Evolutionary conservation across 176 grass and related monocot species (phyloP), one percentile per base, ranked within the genome.

Genomic region (Bolboschoenus planiculmis): DNA sequence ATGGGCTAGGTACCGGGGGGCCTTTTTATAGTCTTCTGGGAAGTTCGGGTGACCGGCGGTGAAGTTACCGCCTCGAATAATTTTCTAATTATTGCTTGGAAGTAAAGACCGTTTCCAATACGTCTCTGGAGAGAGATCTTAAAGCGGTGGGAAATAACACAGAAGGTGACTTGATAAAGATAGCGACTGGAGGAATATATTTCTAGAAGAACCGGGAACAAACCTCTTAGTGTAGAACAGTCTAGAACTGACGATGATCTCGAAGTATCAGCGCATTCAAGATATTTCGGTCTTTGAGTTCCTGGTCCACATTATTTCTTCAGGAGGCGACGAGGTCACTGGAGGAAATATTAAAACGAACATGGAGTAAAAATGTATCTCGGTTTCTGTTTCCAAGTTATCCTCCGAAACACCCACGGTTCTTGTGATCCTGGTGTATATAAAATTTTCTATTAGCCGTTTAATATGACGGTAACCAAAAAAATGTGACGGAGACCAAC

Each of bases 51-150:
- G 9, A 74, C 70, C 70, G 23, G 13, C 13, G 40, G 70, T 74
- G 21, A 30, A 27, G 70, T 30, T 47, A 74, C 70, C 70, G 42
- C 40, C 42, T 72, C 9, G 7, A 47, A 29, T 29, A 48, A 29
- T 48, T 43, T 24, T 46, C 70, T 48, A 74, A 74, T 48, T 74
- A 48, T 74, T 74, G 70, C 70, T 74, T 47, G 70, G 47, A 47
- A 47, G 44, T n/a, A n/a, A n/a, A n/a, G 67, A 27, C 67, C 68
- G 68, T 47, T 47, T 47, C 39, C 11, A 46, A 74, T 15, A 74
- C 42, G 70, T 29, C 70, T 74, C 13, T 48, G 7, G 36, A 70
- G 35, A 70, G n/a, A 40, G 10, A 14, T 65, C 5, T 4, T 13
- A 31, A n/a, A n/a, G 3, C 27, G 59, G 57, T 62, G 27, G 63